Evolutionary conservation across 371 early-diverging fungal genomes (phyloP).

Genomic region (Mucor racemosus): DNA sequence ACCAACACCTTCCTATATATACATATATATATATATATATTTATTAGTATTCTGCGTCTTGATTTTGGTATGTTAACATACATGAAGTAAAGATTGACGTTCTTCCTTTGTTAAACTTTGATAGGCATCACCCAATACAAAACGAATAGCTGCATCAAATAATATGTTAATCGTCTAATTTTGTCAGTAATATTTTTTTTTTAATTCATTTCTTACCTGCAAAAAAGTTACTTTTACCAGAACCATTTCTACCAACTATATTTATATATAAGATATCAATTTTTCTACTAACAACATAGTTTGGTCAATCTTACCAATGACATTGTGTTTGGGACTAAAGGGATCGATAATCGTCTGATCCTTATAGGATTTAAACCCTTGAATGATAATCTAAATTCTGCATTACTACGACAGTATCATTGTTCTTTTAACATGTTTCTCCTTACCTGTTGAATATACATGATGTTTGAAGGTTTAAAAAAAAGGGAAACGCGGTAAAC

Average conservation of each 20-base stretch:
- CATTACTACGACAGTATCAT: neutral
- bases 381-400: conserved; percentile 82
- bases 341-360: conserved; percentile 93
- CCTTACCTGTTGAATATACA: conserved; percentile 29
- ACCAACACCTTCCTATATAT: conserved; percentile 86
- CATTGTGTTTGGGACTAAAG: conserved; percentile 92
- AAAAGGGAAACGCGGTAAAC: conserved; percentile 3
- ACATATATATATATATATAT: conserved; percentile 32
- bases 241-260: conserved; percentile 98
- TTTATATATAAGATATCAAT: neutral
- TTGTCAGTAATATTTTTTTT: too few species aligned
- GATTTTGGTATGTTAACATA: conserved; percentile 29
- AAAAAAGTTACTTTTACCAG: conserved; percentile 99
- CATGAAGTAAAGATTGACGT: conserved; percentile 92
- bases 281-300: neutral
- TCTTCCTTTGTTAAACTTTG: conserved; percentile 91
- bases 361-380: conserved; percentile 98
- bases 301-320: conserved; percentile 73
- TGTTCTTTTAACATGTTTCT: neutral
- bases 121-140: conserved; percentile 96
- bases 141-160: conserved; percentile 81
- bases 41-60: neutral
- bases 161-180: too few species aligned
- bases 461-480: conserved; percentile 2
- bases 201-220: conserved; percentile 56